Evolutionary conservation across 176 grass and related monocot genomes (phyloP), one percentile per base, ranked within the genome.

Genomic region (Rhynchospora pubera): DNA sequence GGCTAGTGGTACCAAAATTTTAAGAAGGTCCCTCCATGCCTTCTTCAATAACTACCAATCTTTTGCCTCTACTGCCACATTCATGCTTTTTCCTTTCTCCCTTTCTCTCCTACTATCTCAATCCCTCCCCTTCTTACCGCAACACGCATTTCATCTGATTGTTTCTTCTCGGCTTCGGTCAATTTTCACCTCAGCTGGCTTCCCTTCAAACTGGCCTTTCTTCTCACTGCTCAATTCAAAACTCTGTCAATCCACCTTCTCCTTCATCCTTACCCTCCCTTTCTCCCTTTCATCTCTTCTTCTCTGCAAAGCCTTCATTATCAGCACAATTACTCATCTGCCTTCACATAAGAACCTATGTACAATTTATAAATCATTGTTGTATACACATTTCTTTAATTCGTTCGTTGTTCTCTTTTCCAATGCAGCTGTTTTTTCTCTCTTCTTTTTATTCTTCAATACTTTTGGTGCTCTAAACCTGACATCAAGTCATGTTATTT

Each of bases 31-130:
- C 71, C 84, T 97, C 57, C 89, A 92, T 84, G 84, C 82, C 57
- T 92, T 97, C 91, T 90, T 94, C 90, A 83, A 86, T 62, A 85
- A 92, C 69, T 94, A 94, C 86, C 88, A 92, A 53, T 86, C 80
- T 14, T 83, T 84, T 30, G 82, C 94, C 51, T 87, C 88, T 44
- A 63, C 51, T 21, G 91, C 90, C 57, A 85, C 94, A 28, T 85
- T 97, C 23, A 90, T 97, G 45, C 83, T 87, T 62, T 82, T 97
- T 18, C 94, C 94, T 28, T 91, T 84, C 91, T 92, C 94, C 5
- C 83, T 87, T 3, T 86, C 91, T 34, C 74, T 77, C 32, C 87
- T 94, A 7, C 72, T 97, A 47, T 88, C 94, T 8, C 87, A 89
- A 64, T 90, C 85, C 1, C 58, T 85, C n/a, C 57, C 89, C 72